These are phyloP conservation scores for Graphilbum sp. DNA, from an alignment of 2,329 filamentous ascomycete species.

Conservation along the genomic window DNA sequence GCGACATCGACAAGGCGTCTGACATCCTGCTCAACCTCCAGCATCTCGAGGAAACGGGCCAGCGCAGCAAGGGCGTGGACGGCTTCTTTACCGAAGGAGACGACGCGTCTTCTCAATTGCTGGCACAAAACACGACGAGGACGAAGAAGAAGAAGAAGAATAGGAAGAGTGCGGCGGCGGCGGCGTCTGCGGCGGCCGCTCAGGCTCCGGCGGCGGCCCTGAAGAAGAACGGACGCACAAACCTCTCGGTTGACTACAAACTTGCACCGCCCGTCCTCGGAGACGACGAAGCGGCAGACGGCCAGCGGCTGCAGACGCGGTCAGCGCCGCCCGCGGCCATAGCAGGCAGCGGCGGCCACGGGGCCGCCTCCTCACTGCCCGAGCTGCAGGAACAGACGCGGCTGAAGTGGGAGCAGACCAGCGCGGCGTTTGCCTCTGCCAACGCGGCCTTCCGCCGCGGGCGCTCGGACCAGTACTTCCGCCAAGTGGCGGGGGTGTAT, in stretches of 20 bases:
- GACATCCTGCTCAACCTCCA: conserved; percentile 69
- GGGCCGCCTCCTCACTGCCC: too few relatives aligned
- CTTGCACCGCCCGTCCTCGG: conserved; percentile 20
- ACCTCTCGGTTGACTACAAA: conserved; percentile 21
- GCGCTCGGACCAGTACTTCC: conserved; percentile 56
- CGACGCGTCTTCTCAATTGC: not conserved
- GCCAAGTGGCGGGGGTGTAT: conserved; percentile 63
- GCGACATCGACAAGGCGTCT: conserved; percentile 53
- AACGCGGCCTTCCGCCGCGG: conserved; percentile 26
- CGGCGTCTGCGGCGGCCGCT: too few relatives aligned
- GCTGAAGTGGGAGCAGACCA: conserved; percentile 1
- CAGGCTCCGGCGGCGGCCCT: too few relatives aligned
- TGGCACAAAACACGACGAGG: too few relatives aligned
- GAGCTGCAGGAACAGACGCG: not conserved
- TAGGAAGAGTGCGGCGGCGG: not conserved
- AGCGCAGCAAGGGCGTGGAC: conserved; percentile 60
- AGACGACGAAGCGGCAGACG: conserved; percentile 12
- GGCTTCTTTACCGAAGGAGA: conserved; percentile 49
- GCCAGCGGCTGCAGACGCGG: not conserved
- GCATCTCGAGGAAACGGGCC: conserved; percentile 53
- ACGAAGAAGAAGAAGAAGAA: conserved; percentile 1
- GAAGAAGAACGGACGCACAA: conserved; percentile 23
- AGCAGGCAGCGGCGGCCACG: not conserved
- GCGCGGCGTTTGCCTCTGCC: conserved; percentile 20
- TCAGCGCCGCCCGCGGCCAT: not conserved